Base-by-base conservation (phyloP, 371 early-diverging fungal genomes). In the Fennellomyces sp. region DNA sequence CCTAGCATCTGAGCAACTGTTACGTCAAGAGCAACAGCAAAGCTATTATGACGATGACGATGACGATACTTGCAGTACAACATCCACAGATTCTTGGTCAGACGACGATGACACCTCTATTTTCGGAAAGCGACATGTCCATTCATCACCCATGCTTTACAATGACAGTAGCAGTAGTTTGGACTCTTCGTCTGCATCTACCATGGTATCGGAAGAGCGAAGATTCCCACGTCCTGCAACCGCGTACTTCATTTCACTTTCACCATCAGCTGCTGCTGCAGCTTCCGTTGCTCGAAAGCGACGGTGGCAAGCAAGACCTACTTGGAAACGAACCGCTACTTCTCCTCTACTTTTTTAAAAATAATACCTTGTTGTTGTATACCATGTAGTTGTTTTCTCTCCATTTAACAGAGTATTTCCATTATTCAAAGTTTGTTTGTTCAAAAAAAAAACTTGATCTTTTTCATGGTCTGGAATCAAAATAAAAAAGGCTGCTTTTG, bases 211-310 rank as follows among this genome's bases (percentile, higher is more conserved):
- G 49, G 45, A 21, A 35, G 4, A 45, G 31, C 47, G 58, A 49
- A 10, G n/a, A 45, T 25, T 45, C 3, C 45, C 45, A 17, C 45
- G 45, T 3, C 50, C 58, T 36, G 36, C 53, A 10, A 61, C 61
- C 19, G 61, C 61, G 3, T 61, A 47, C 8, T 35, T 61, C 29
- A 54, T 61, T 25, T 61, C 61, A 11, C 33, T 61, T 21, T 45
- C 61, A 17, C 61, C 61, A 2, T 54, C 55, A 17, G 61, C 61
- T 48, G 61, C 61, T 10, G 61, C 61, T 11, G 61, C 61, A 5
- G 61, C 61, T n/a, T 61, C 61, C 1, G 61, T 29, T 27, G 61
- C 61, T 11, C 45, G 53, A 19, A 53, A 54, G 35, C 48, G 61
- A n/a, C 42, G 61, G 12, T 54, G 55, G 54, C 47, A 49, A 26